Evolutionary conservation across 768 basidiomycete species (phyloP), one percentile per base, ranked within the genome.

Genomic region (Rhodotorula taiwanensis): DNA sequence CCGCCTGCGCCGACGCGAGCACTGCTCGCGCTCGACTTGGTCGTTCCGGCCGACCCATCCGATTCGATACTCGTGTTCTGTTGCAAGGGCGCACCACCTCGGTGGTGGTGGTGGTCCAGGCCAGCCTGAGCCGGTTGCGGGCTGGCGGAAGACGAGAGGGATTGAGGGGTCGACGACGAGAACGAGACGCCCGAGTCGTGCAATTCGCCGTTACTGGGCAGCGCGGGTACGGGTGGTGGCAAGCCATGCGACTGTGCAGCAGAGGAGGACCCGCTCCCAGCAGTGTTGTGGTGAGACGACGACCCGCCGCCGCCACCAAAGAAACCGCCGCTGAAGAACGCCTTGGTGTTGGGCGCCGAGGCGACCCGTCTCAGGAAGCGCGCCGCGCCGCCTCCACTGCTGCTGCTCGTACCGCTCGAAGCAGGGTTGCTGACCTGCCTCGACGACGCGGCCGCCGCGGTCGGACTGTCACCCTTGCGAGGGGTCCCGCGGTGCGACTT

Each of bases 261-360:
- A n/a, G 48, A 14, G 25, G 65, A 48, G 18, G 54, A 53, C n/a
- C n/a, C n/a, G n/a, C n/a, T n/a, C n/a, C n/a, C n/a, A n/a, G n/a
- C n/a, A n/a, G n/a, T n/a, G n/a, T n/a, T n/a, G n/a, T n/a, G n/a
- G n/a, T n/a, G n/a, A n/a, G n/a, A n/a, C n/a, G n/a, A n/a, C n/a
- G n/a, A n/a, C n/a, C 36, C 36, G 10, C 36, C 36, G 9, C 36
- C 36, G 9, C 36, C 36, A 16, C 60, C 52, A 64, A 70, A 69
- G 23, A 71, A 58, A 20, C 64, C 64, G 27, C 65, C 62, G 21
- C 79, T 62, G 75, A 98, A 91, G 34, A 99, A 80, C 33, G 86
- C 87, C 75, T 97, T 98, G 39, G 92, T 87, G 74, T 97, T 99
- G 5, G 94, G 94, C 4, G 95, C 93, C 14, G 91, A 95, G 6